These are phyloP conservation scores for Arthrobotrys pseudoclavata DNA, from an alignment of 2,329 filamentous ascomycete species.

Conservation along the genomic window DNA sequence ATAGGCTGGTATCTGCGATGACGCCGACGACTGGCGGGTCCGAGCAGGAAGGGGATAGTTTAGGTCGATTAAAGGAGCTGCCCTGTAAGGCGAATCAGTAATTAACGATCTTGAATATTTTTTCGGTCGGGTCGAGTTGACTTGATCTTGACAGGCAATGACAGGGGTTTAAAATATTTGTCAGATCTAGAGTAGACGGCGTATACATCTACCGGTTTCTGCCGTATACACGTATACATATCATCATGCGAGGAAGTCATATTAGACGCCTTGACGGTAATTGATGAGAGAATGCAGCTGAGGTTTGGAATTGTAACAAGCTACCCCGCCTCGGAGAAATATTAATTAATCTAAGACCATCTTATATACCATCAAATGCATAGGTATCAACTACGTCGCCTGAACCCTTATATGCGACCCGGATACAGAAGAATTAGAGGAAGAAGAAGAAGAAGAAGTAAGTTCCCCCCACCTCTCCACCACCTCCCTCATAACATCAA, in stretches of 20 bases:
- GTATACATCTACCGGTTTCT: too few relatives aligned
- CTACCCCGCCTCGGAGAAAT: too few relatives aligned
- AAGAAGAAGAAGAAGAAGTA: not conserved
- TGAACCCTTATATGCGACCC: not conserved
- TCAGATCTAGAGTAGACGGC: too few relatives aligned
- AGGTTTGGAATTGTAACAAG: too few relatives aligned
- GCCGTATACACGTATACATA: too few relatives aligned
- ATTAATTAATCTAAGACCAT: too few relatives aligned
- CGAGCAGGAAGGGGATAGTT: not conserved
- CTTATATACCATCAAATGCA: too few relatives aligned
- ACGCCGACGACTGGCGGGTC: not conserved
- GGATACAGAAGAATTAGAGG: not conserved
- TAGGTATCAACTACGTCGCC: not conserved
- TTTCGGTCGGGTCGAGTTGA: not conserved
- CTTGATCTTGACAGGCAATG: not conserved
- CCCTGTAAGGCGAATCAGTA: not conserved
- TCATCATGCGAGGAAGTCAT: too few relatives aligned
- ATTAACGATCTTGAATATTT: not conserved
- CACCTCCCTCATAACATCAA: slow-evolving; percentile 64
- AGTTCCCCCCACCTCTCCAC: slow-evolving; percentile 61
- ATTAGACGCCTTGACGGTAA: too few relatives aligned
- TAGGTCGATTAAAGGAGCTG: not conserved
- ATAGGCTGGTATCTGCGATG: too few relatives aligned
- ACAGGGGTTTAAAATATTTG: too few relatives aligned
- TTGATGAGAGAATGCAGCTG: too few relatives aligned